phyloP scores from a whole-genome alignment of 352 stramenopile species.

The Globisporangium irregulare region DNA sequence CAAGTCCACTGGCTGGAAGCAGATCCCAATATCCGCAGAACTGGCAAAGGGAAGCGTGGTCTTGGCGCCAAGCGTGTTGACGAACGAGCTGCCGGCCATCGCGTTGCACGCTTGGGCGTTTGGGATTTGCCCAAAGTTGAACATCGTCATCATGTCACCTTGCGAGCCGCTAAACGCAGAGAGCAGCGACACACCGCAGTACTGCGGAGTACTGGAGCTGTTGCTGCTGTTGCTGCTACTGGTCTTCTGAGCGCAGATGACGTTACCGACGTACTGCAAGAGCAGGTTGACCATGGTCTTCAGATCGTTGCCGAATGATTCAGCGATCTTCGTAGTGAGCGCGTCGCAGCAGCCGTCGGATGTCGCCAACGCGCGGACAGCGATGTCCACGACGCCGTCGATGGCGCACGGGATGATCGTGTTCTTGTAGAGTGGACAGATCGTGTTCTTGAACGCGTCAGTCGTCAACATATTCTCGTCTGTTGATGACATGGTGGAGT shows the following conservation, averaged over 20 bases:
- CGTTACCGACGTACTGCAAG: slow-evolving; percentile 23
- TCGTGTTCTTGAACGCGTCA: slow-evolving; percentile 5
- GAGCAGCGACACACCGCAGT: slow-evolving; percentile 31
- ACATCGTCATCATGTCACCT: slow-evolving; percentile 13
- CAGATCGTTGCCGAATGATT: slow-evolving; percentile 30
- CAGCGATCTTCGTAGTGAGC: slow-evolving; percentile 33
- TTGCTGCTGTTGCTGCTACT: neutral
- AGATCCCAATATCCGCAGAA: slow-evolving; percentile 35
- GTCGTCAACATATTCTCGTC: slow-evolving; percentile 7
- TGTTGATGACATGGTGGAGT: slow-evolving; percentile 8
- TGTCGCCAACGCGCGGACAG: slow-evolving; percentile 18
- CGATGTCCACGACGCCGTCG: slow-evolving; percentile 28
- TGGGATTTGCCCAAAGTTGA: slow-evolving; percentile 32
- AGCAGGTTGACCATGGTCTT: slow-evolving; percentile 28
- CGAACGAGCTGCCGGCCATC: slow-evolving; percentile 36
- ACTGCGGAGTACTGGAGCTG: slow-evolving; percentile 19
- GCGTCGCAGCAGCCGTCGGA: slow-evolving; percentile 38
- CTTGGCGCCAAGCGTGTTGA: slow-evolving; percentile 23
- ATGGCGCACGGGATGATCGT: slow-evolving; percentile 35
- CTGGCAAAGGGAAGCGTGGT: slow-evolving; percentile 29
- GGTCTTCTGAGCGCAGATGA: slow-evolving; percentile 35
- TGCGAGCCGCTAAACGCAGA: slow-evolving; percentile 23
- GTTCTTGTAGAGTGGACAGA: slow-evolving; percentile 31
- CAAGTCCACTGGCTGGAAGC: slow-evolving; percentile 35
- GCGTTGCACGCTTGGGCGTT: slow-evolving; percentile 49